phyloP scores from a whole-genome alignment of 2,329 filamentous ascomycete genomes.

The Gnomoniopsis smithogilvyi region DNA sequence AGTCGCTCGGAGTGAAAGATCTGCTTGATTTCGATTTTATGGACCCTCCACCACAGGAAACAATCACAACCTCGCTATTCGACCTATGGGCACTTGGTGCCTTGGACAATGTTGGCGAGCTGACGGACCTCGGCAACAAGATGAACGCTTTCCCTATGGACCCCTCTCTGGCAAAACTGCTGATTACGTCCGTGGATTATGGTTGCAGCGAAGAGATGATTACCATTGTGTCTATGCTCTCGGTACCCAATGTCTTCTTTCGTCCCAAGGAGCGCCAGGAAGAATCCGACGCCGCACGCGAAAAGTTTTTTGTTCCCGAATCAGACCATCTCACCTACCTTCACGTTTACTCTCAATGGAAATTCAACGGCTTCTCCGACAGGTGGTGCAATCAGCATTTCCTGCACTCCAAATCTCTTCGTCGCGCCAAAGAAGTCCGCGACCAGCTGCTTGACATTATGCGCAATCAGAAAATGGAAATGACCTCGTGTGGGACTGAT shows the following conservation, averaged over 20 bases:
- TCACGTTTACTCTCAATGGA: conserved; percentile 96
- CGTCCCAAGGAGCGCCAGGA: conserved; percentile 94
- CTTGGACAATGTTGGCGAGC: conserved; percentile 86
- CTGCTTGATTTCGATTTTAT: conserved; percentile 97
- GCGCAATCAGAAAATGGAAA: conserved; percentile 84
- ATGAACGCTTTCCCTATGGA: conserved; percentile 99
- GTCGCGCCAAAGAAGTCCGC: conserved; percentile 88
- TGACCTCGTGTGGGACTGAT: conserved; percentile 89
- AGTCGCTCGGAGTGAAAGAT: conserved; percentile 91
- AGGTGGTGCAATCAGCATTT: conserved; percentile 93
- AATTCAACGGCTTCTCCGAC: conserved; percentile 83
- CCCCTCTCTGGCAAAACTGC: conserved; percentile 86
- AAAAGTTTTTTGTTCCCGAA: conserved; percentile 98
- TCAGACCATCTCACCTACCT: conserved; percentile 95
- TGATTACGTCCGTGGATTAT: conserved; percentile 88
- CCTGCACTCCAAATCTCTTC: conserved; percentile 88
- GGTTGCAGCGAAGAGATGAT: conserved; percentile 97
- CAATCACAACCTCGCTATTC: conserved; percentile 94
- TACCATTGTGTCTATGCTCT: conserved; percentile 97
- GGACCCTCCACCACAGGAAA: conserved; percentile 97
- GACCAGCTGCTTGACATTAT: conserved; percentile 94
- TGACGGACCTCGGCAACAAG: conserved; percentile 80
- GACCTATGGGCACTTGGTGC: conserved; percentile 96
- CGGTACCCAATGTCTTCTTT: conserved; percentile 95
- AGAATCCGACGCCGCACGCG: conserved; percentile 89